A percentile compares a stretch with the other conserved stretches of the same genome.
Conservation (phyloP, 139 green algal genomes). For the Limnomonas spitsbergensis region DNA sequence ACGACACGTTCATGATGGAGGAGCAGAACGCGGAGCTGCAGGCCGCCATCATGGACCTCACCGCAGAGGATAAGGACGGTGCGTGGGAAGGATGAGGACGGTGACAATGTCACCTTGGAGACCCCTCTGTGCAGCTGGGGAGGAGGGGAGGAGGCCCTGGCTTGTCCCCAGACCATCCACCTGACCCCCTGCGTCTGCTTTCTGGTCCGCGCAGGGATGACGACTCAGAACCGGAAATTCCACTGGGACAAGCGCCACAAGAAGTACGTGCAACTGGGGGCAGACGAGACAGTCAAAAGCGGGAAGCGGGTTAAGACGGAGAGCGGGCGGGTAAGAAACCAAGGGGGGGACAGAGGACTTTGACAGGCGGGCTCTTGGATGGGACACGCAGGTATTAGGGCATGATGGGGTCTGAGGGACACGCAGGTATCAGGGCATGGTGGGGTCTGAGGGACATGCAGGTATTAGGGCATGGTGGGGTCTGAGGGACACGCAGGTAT, state of each 20-base stretch:
- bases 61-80: conserved; percentile 65
- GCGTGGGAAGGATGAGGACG: too few species aligned
- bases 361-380: not conserved
- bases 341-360: not conserved
- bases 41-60: conserved; percentile 74
- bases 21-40: conserved; percentile 41
- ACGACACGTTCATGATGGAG: conserved; percentile 46
- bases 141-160: not conserved
- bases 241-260: conserved; percentile 79
- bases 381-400: too few species aligned
- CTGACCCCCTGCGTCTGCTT: not conserved
- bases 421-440: too few species aligned
- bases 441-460: too few species aligned
- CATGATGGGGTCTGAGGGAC: too few species aligned
- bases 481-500: too few species aligned
- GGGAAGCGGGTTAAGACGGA: conserved; percentile 29
- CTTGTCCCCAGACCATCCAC: not conserved
- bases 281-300: conserved; percentile 31
- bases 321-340: conserved; percentile 24
- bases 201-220: not conserved
- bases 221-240: conserved; percentile 39
- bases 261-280: conserved; percentile 69
- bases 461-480: too few species aligned
- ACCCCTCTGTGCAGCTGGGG: too few species aligned
- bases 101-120: too few species aligned